Evolutionary conservation across 1,139 yeast species (phyloP).

Genomic region (Saccharomyces hybrid): DNA sequence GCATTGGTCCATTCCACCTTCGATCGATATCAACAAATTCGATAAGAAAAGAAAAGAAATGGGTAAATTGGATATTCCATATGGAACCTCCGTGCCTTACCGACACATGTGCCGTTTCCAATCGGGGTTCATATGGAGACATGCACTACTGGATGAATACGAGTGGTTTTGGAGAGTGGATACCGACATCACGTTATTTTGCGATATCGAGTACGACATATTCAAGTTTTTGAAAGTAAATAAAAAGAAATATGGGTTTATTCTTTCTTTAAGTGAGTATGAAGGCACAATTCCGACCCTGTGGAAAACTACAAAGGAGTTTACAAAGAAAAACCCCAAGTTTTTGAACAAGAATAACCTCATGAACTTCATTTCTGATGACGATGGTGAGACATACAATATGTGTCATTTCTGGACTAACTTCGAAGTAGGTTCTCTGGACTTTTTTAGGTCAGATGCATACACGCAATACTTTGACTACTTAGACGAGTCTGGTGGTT

Average conservation of each 20-base stretch:
- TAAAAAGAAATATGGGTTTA: slow-evolving; percentile 67
- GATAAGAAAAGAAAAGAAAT: slow-evolving; percentile 42
- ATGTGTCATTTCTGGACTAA: slow-evolving; percentile 87
- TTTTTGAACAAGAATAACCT: slow-evolving; percentile 58
- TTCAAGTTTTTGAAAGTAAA: slow-evolving; percentile 76
- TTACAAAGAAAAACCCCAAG: slow-evolving; percentile 58
- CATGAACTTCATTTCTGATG: slow-evolving; percentile 65
- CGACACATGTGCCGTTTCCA: slow-evolving; percentile 91
- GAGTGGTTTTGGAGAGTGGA: slow-evolving; percentile 95
- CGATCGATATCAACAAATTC: slow-evolving; percentile 56
- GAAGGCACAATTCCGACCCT: slow-evolving; percentile 70
- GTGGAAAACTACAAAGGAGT: slow-evolving; percentile 70
- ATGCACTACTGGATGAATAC: slow-evolving; percentile 60
- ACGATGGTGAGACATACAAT: slow-evolving; percentile 59
- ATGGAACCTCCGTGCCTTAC: slow-evolving; percentile 58
- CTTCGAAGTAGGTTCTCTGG: slow-evolving; percentile 70
- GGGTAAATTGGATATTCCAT: slow-evolving; percentile 41
- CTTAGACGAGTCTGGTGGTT: slow-evolving; percentile 76
- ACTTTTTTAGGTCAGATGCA: slow-evolving; percentile 67
- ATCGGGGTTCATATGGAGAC: slow-evolving; percentile 84
- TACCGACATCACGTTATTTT: slow-evolving; percentile 69
- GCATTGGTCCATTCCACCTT: slow-evolving; percentile 51
- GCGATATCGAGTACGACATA: slow-evolving; percentile 77
- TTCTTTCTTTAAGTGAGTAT: slow-evolving; percentile 79
- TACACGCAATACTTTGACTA: slow-evolving; percentile 61